Percentiles rank a stretch among this genome's conserved stretches.
phyloP scores from a whole-genome alignment of 1,284 basidiomycete genomes.

The Malassezia furfur region DNA sequence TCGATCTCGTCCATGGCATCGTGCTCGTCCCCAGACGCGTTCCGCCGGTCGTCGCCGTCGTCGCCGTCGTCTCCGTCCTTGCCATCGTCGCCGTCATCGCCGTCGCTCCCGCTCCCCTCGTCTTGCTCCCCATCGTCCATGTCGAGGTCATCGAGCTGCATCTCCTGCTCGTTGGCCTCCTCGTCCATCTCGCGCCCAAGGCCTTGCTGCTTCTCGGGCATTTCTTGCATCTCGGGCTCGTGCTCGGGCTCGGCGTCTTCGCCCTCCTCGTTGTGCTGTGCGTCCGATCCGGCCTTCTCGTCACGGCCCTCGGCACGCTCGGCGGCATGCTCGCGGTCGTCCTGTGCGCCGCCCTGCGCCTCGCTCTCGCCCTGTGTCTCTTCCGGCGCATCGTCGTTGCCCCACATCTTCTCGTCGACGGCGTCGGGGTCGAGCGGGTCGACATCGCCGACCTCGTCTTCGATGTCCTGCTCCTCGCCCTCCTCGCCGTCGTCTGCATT shows the following conservation, averaged over 20 bases:
- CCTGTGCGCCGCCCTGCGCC: conserved; percentile 14
- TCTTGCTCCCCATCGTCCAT: conserved; percentile 9
- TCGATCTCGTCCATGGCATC: too few relatives aligned
- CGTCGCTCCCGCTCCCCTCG: conserved; percentile 24
- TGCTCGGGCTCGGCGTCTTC: conserved; percentile 24
- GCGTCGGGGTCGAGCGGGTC: conserved; percentile 76
- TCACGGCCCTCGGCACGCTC: conserved; percentile 28
- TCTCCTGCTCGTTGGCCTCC: conserved; percentile 43
- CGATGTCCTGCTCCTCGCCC: conserved; percentile 55
- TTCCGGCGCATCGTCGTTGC: conserved; percentile 62
- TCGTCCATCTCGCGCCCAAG: conserved; percentile 44
- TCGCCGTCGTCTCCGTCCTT: neutral
- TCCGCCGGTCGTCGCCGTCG: too few relatives aligned
- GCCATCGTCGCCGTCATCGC: conserved; percentile 4
- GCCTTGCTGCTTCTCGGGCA: conserved; percentile 49
- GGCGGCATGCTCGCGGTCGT: conserved; percentile 18
- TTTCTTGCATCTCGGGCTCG: conserved; percentile 42
- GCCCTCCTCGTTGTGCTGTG: conserved; percentile 50
- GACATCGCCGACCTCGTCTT: conserved; percentile 75
- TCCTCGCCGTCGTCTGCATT: conserved; percentile 54
- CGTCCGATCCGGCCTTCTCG: conserved; percentile 47
- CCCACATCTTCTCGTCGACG: conserved; percentile 96
- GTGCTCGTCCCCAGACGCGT: too few relatives aligned
- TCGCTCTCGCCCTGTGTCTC: conserved; percentile 32
- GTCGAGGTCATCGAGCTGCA: conserved; percentile 34